phyloP scores from a whole-genome alignment of 768 basidiomycete species.

The Punctularia strigosozonata region DNA sequence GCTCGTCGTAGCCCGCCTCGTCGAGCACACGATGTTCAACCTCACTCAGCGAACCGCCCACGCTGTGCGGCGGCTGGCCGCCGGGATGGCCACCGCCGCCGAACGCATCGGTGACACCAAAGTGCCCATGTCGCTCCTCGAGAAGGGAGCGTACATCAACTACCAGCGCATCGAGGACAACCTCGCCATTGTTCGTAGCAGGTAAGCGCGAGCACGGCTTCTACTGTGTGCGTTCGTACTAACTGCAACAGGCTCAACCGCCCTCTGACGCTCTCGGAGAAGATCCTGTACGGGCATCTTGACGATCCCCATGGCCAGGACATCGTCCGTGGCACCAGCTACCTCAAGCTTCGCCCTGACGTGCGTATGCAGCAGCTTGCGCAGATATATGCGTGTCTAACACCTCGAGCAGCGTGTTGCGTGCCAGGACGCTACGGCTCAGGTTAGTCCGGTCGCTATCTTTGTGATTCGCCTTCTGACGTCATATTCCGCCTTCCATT shows the following conservation, averaged over 20 bases:
- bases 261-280: conserved; percentile 89
- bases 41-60: conserved; percentile 40
- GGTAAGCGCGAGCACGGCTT: conserved; percentile 32
- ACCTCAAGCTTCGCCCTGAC: conserved; percentile 96
- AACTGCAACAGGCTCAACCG: conserved; percentile 54
- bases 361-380: conserved; percentile 35
- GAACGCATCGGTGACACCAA: conserved; percentile 78
- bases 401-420: conserved; percentile 54
- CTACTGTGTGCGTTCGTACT: neutral
- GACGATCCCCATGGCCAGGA: conserved; percentile 90
- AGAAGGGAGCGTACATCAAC: conserved; percentile 79
- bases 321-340: conserved; percentile 83
- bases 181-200: conserved; percentile 73
- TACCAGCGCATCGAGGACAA: conserved; percentile 98
- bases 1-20: too few species aligned
- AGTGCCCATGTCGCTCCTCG: conserved; percentile 80
- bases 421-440: conserved; percentile 86
- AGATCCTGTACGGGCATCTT: conserved; percentile 96
- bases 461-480: conserved; percentile 11
- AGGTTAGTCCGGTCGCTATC: conserved; percentile 28
- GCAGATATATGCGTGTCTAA: neutral
- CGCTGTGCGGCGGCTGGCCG: conserved; percentile 42
- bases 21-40: conserved; percentile 64
- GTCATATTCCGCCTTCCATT: conserved; percentile 20
- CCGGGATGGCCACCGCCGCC: conserved; percentile 73